Conservation (phyloP, 2,329 filamentous ascomycete species). For the Sclerotinia nivalis region DNA sequence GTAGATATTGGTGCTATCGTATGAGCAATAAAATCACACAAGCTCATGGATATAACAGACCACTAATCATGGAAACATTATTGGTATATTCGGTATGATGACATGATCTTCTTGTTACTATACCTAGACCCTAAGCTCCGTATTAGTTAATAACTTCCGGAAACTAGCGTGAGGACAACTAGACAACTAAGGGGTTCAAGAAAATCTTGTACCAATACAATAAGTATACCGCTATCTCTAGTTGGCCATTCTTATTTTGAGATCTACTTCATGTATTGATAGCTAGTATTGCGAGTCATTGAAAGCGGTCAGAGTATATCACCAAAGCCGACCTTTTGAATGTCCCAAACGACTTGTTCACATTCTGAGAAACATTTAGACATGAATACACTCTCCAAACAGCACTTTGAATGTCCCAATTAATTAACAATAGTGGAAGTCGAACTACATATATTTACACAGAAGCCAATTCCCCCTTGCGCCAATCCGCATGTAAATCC, state of each 20-base stretch:
- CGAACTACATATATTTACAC: neutral
- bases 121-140: neutral
- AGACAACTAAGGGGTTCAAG: neutral
- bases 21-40: constrained; percentile 8
- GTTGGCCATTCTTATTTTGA: neutral
- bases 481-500: neutral
- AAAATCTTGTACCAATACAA: neutral
- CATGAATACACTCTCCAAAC: neutral
- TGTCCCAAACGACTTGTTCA: neutral
- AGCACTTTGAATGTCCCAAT: neutral
- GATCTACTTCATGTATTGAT: neutral
- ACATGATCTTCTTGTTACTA: neutral
- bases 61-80: constrained; percentile 10
- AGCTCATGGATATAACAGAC: neutral
- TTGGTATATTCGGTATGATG: neutral
- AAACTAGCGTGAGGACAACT: neutral
- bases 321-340: neutral
- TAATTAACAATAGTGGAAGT: neutral
- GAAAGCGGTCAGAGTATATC: neutral
- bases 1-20: constrained; percentile 1
- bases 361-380: neutral
- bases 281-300: neutral
- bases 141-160: constrained; percentile 8
- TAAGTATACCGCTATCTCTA: neutral
- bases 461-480: neutral